Evolutionary conservation across 257 asterid species (phyloP), one percentile per base, ranked within the genome.

Genomic region (Nicotiana obtusifolia): DNA sequence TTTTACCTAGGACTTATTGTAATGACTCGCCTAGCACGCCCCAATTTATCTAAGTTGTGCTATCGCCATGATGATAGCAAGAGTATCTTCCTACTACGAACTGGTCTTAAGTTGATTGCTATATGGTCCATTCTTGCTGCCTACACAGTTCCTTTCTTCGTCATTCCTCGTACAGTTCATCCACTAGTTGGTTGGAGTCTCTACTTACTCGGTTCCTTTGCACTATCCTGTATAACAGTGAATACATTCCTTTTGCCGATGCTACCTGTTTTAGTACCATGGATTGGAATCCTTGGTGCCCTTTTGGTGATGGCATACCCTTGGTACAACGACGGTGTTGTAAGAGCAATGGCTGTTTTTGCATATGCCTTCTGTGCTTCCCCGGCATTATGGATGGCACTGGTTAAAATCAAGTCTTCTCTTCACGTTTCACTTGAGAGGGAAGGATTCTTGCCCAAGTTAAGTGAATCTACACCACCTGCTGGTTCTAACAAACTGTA

Each of bases 291-390:
- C 68, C 69, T 90, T 26, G 95, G 95, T 9, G 73, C 87, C 47
- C 97, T 92, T 20, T 10, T 91, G 56, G 94, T 85, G 11, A 92
- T 92, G 97, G 97, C 91, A 1, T 89, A 82, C 76, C 97, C 97
- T 9, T 90, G 92, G 89, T 92, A 92, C 87, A 64, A 87, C 0
- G 81, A 91, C 62, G 97, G 97, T 0, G 89, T 92, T 3, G 67
- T 92, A 66, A 85, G 95, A 86, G 97, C 95, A 13, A 88, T 92
- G n/a, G 81, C 90, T 0, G 87, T 89, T 1, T 91, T 91, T 73
- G 92, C 53, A 14, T 92, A 92, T 26, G 89, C 93, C 0, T 92
- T 91, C 79, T 92, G 94, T 86, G 85, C 89, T 73, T 77, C 97
- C 3, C 95, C 97, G 2, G 8, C 90, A 28, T 73, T 91, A 15